These are phyloP conservation scores for Leccinum arenicola DNA, from an alignment of 768 basidiomycete genomes.

Conservation along the genomic window DNA sequence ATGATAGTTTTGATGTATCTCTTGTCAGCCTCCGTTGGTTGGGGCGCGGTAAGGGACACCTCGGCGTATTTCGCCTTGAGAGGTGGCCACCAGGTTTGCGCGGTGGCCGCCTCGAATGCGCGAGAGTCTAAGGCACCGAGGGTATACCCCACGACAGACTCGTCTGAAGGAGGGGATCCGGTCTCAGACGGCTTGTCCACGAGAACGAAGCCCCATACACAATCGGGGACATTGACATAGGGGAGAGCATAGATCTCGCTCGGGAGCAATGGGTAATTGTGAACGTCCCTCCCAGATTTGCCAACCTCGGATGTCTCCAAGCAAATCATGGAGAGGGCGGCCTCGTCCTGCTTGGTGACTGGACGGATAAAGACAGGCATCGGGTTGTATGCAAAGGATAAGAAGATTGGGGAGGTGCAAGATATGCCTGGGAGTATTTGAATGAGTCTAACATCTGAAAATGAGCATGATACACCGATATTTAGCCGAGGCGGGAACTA, in stretches of 20 bases:
- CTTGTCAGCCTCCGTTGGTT: conserved; percentile 23
- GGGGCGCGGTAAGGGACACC: conserved; percentile 10
- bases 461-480: conserved; percentile 15
- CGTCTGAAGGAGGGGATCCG: conserved; percentile 29
- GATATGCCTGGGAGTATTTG: neutral
- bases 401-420: neutral
- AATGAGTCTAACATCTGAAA: conserved; percentile 9
- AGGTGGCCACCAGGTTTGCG: conserved; percentile 63
- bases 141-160: conserved; percentile 65
- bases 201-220: conserved; percentile 73
- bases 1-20: conserved; percentile 36
- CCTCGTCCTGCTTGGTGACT: conserved; percentile 51
- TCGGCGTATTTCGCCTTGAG: conserved; percentile 54
- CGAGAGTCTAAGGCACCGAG: conserved; percentile 68
- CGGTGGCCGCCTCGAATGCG: conserved; percentile 54
- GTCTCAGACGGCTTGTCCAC: conserved; percentile 39
- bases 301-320: conserved; percentile 74
- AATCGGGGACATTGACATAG: conserved; percentile 61
- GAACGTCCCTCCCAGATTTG: conserved; percentile 56
- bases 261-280: conserved; percentile 61
- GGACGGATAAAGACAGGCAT: conserved; percentile 52
- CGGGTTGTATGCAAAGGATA: neutral
- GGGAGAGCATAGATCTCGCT: conserved; percentile 75
- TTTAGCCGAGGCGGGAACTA: conserved; percentile 15
- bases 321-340: conserved; percentile 66